A percentile compares a stretch with the other conserved stretches of the same genome.
These are phyloP conservation scores for Tricladium varicosporioides DNA, from an alignment of 2,329 filamentous ascomycete genomes.

Conservation along the genomic window DNA sequence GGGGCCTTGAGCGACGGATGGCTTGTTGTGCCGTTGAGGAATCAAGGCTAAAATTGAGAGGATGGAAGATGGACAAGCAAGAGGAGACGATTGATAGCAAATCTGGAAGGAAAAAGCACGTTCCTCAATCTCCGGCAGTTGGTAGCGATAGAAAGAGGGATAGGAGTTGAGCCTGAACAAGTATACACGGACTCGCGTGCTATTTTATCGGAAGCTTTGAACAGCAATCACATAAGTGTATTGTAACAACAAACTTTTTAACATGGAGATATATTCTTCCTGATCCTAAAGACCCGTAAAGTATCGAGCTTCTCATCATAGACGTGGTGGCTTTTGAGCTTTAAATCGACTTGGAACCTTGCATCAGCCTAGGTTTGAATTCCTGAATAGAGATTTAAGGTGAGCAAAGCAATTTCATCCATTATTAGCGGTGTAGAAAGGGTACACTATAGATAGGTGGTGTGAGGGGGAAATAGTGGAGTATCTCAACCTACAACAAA, in stretches of 20 bases:
- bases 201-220: neutral
- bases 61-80: conserved; percentile 19
- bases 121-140: conserved; percentile 14
- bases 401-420: conserved; percentile 15
- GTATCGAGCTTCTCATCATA: neutral
- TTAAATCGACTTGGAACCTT: conserved; percentile 2
- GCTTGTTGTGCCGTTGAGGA: conserved; percentile 9
- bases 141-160: conserved; percentile 18
- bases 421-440: conserved; percentile 22
- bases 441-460: conserved; percentile 13
- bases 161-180: conserved; percentile 1
- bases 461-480: neutral
- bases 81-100: conserved; percentile 18
- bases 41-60: conserved; percentile 6
- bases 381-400: conserved; percentile 17
- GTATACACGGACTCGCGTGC: conserved; percentile 8
- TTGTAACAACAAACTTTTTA: neutral
- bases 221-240: conserved; percentile 7
- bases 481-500: neutral
- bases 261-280: neutral
- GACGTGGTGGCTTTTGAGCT: conserved; percentile 1
- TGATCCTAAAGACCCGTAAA: neutral
- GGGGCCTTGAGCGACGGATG: conserved; percentile 11
- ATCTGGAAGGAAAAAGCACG: conserved; percentile 10
- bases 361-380: conserved; percentile 3